A percentile compares a stretch with the other conserved stretches of the same genome.
Conservation (phyloP, 148 eudicot species). For the Agrostemma githago region DNA sequence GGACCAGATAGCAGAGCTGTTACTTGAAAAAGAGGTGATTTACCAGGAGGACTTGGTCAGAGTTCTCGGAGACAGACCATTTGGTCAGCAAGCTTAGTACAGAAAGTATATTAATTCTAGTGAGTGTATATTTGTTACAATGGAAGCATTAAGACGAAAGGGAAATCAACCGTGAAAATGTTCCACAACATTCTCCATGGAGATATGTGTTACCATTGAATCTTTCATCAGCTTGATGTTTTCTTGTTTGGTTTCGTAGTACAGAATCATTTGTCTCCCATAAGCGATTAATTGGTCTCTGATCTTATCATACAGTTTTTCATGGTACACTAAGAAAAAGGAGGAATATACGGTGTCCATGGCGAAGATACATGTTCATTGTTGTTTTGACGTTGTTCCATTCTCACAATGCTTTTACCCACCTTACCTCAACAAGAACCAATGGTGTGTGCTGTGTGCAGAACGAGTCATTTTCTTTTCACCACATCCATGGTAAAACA, state of each 20-base stretch:
- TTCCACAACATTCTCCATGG: neutral
- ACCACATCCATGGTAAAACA: too few species aligned
- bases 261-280: too few species aligned
- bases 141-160: neutral
- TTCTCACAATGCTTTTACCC: too few species aligned
- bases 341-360: too few species aligned
- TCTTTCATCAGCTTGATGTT: neutral
- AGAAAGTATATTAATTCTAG: too few species aligned
- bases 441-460: too few species aligned
- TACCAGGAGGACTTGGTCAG: constrained; percentile 69
- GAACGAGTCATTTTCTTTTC: too few species aligned
- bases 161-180: neutral
- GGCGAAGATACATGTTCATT: too few species aligned
- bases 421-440: too few species aligned
- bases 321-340: too few species aligned
- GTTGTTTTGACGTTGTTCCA: too few species aligned
- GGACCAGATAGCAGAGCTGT: constrained; percentile 64
- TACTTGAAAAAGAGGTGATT: constrained; percentile 79
- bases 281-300: neutral
- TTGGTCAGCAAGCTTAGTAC: constrained; percentile 39
- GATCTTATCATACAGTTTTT: too few species aligned
- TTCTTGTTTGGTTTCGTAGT: neutral
- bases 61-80: constrained; percentile 78
- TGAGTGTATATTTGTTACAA: neutral
- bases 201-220: neutral